phyloP scores from a whole-genome alignment of 352 stramenopile genomes.

The Phytophthora boehmeriae region DNA sequence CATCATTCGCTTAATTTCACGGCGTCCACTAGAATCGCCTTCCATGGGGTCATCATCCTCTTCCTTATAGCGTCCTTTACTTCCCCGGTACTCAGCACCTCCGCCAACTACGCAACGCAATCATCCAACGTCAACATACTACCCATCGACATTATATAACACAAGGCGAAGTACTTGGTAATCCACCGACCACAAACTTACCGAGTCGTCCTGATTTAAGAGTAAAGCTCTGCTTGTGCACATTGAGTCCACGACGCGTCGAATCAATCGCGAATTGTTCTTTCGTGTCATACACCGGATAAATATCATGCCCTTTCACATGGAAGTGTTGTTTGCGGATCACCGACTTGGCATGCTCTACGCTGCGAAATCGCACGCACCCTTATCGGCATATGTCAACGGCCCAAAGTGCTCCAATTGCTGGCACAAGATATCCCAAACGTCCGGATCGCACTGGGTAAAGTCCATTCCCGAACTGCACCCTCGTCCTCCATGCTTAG shows the following conservation, averaged over 20 bases:
- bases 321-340: slow-evolving; percentile 55
- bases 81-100: slow-evolving; percentile 27
- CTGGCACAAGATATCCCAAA: slow-evolving; percentile 59
- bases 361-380: slow-evolving; percentile 56
- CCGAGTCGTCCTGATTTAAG: slow-evolving; percentile 61
- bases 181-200: slow-evolving; percentile 34
- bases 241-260: slow-evolving; percentile 34
- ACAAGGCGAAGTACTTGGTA: slow-evolving; percentile 14
- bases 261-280: slow-evolving; percentile 63
- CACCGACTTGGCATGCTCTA: slow-evolving; percentile 64
- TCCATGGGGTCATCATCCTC: slow-evolving; percentile 26
- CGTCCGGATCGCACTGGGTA: slow-evolving; percentile 35
- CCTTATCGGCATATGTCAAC: slow-evolving; percentile 42
- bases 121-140: slow-evolving; percentile 26
- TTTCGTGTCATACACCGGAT: slow-evolving; percentile 72
- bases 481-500: slow-evolving; percentile 44
- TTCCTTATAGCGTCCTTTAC: slow-evolving; percentile 31
- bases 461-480: slow-evolving; percentile 55
- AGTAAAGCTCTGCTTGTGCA: slow-evolving; percentile 51
- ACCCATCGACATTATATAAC: slow-evolving; percentile 11
- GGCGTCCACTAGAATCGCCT: slow-evolving; percentile 16
- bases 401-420: slow-evolving; percentile 54
- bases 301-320: slow-evolving; percentile 58
- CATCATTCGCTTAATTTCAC: slow-evolving; percentile 23
- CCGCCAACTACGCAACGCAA: slow-evolving; percentile 34